A percentile compares a stretch with the other conserved stretches of the same genome.
These are phyloP conservation scores for Meyerozyma smithsonii DNA, from an alignment of 1,139 yeast species.

Conservation along the genomic window DNA sequence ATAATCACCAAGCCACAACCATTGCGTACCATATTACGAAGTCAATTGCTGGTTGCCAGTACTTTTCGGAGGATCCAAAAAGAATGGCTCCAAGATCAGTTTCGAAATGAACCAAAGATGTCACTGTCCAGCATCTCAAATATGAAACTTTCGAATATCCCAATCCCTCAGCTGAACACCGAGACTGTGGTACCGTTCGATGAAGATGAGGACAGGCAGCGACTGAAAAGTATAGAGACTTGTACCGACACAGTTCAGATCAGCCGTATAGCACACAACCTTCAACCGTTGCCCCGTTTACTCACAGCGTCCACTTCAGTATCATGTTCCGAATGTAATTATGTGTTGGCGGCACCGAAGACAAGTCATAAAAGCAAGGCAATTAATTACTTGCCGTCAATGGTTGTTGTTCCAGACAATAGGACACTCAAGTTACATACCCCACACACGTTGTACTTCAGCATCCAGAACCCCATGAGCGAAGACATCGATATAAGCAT, in stretches of 20 bases:
- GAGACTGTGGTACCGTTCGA: background rate
- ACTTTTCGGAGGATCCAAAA: background rate
- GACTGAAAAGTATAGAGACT: background rate
- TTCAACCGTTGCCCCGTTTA: slow-evolving; percentile 7
- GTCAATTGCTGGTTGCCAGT: background rate
- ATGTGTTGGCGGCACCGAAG: slow-evolving; percentile 9
- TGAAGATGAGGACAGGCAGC: background rate
- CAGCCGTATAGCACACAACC: background rate
- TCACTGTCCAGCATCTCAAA: background rate
- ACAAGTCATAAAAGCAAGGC: slow-evolving; percentile 11
- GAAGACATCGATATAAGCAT: slow-evolving; percentile 9
- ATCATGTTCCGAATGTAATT: slow-evolving; percentile 9
- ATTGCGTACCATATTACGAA: slow-evolving; percentile 8
- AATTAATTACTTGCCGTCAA: slow-evolving; percentile 9
- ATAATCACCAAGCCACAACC: slow-evolving; percentile 11
- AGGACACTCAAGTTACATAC: background rate
- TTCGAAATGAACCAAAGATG: background rate
- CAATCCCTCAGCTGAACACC: background rate
- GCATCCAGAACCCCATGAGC: slow-evolving; percentile 10
- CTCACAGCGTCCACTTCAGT: slow-evolving; percentile 8
- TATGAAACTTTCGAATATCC: background rate
- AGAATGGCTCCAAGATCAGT: background rate
- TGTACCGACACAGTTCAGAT: background rate
- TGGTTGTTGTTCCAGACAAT: slow-evolving; percentile 5
- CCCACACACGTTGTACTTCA: slow-evolving; percentile 8